Base-by-base conservation (phyloP, 257 asterid species). In the Ligustrum vulgare region DNA sequence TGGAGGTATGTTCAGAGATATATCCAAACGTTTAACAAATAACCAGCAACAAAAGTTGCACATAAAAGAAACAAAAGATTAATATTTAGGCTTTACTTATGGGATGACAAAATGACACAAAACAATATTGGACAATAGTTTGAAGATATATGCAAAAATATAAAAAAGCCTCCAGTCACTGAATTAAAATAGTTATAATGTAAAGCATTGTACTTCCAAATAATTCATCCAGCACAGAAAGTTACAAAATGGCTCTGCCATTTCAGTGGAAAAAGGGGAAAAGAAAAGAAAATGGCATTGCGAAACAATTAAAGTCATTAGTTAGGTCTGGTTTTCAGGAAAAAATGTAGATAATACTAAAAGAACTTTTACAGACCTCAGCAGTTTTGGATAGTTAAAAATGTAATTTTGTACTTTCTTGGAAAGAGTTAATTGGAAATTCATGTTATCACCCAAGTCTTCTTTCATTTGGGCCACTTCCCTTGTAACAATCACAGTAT, bases 371-470 rank as follows among this genome's bases (percentile, higher is more conserved):
- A 28, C 15, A 66, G 54, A 51, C 43, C 68, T 8, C 43, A 20
- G 37, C 62, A 25, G 36, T 67, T 72, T 51, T 64, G 67, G 68
- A 67, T 33, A 72, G 28, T 36, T 20, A 74, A 47, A 31, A 35
- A 54, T 62, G 45, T 36, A 47, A 75, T 15, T 16, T 60, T 54
- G 65, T 63, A 43, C 74, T 78, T 49, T 25, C 13, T n/a, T 25
- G 65, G 28, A 69, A 62, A 35, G 13, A 68, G 2, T 72, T 31
- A 56, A 25, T 77, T 33, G 43, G 37, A 56, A 58, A 39, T 66
- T 60, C 47, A 73, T 16, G 67, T 45, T 66, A 8, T 77, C 58
- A 72, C 13, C 56, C 58, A 70, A 63, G 72, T 69, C 79, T 63
- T 56, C 45, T 11, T 56, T 72, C 73, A 70, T 35, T 49, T 51